A percentile compares a stretch with the other conserved stretches of the same genome.
Evolutionary conservation across 768 basidiomycete species (phyloP).

Genomic region (Rossbeevera mucosa): DNA sequence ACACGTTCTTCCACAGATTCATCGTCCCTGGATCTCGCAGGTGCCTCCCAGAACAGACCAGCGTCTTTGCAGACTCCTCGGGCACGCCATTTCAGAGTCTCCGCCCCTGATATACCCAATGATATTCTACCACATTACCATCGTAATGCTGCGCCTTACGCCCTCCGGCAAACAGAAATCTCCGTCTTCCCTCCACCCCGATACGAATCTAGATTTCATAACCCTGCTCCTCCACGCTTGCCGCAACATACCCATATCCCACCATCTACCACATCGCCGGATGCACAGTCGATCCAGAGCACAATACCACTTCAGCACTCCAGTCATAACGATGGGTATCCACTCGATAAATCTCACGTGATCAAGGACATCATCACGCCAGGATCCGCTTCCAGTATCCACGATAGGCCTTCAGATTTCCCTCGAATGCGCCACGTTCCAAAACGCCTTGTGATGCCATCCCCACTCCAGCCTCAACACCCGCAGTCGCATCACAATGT

Average conservation of each 20-base stretch:
- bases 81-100: conserved; percentile 9
- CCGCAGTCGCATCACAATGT: conserved; percentile 15
- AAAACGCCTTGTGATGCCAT: conserved; percentile 69
- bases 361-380: conserved; percentile 1
- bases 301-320: neutral
- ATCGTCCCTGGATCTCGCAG: neutral
- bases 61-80: conserved; percentile 13
- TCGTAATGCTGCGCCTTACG: conserved; percentile 13
- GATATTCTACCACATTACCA: conserved; percentile 7
- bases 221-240: conserved; percentile 7
- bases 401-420: conserved; percentile 8
- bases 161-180: conserved; percentile 9
- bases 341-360: conserved; percentile 8
- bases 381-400: conserved; percentile 6
- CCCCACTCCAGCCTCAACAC: conserved; percentile 48
- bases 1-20: neutral
- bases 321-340: conserved; percentile 9
- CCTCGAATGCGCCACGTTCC: conserved; percentile 43
- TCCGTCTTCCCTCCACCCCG: conserved; percentile 21
- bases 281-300: conserved; percentile 3
- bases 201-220: conserved; percentile 13
- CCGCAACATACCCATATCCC: conserved; percentile 4
- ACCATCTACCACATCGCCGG: conserved; percentile 2
- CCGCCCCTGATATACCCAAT: conserved; percentile 7
- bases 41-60: conserved; percentile 1